A percentile compares a stretch with the other conserved stretches of the same genome.
These are phyloP conservation scores for Arctium minus DNA, from an alignment of 129 eudicot species.

Conservation along the genomic window DNA sequence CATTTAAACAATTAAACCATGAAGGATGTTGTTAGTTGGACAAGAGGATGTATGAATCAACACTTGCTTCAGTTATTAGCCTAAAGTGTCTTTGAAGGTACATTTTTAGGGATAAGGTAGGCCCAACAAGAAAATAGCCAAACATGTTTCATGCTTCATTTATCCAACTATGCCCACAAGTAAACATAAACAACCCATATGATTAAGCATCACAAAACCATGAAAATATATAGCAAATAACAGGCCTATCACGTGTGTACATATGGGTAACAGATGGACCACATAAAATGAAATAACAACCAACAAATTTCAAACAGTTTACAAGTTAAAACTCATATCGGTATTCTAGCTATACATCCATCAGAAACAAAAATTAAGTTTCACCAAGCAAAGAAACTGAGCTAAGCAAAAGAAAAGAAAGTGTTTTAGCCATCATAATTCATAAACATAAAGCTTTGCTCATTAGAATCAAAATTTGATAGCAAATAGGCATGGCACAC, in stretches of 20 bases:
- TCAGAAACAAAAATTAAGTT: not conserved
- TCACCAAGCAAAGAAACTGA: no score
- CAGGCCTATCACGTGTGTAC: not conserved
- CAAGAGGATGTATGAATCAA: no score
- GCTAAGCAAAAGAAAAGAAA: not conserved
- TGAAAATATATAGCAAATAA: not conserved
- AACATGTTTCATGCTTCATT: not conserved
- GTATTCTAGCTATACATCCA: not conserved
- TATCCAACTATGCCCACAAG: not conserved
- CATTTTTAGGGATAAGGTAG: not conserved
- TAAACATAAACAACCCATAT: not conserved
- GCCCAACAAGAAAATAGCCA: not conserved
- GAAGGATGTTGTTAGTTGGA: no score
- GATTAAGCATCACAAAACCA: not conserved
- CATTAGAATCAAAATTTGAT: not conserved
- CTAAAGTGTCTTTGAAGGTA: not conserved
- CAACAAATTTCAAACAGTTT: not conserved
- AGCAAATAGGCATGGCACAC: not conserved
- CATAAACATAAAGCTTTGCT: not conserved
- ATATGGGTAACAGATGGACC: no score
- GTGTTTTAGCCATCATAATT: not conserved
- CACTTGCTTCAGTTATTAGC: no score
- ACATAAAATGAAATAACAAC: no score
- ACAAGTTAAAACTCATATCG: not conserved
- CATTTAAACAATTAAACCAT: not conserved